Percentiles rank a stretch among this genome's conserved stretches.
Conservation (phyloP, 306 rosid genomes). For the Rosa persica region DNA sequence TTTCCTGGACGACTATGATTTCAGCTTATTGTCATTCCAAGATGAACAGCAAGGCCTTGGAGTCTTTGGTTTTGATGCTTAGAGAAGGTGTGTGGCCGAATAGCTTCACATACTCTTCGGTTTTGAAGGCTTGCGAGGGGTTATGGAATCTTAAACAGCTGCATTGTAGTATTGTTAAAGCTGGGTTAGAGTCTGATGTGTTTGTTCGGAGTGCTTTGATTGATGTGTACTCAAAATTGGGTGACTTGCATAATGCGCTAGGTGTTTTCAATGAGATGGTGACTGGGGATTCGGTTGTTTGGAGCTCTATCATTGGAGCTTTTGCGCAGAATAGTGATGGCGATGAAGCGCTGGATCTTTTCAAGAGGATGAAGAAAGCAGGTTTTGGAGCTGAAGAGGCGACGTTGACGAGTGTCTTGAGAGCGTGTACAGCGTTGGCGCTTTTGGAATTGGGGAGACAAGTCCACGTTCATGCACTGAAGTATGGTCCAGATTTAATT, state of each 20-base stretch:
- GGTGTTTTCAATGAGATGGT: constrained; percentile 67
- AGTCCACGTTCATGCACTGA: constrained; percentile 66
- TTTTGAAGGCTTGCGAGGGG: constrained; percentile 70
- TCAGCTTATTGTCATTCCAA: constrained; percentile 60
- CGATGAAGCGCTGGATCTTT: constrained; percentile 66
- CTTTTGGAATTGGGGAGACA: constrained; percentile 84
- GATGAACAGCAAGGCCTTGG: constrained; percentile 53
- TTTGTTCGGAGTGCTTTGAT: constrained; percentile 79
- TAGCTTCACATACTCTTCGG: constrained; percentile 78
- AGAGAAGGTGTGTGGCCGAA: constrained; percentile 83
- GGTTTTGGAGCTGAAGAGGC: constrained; percentile 62
- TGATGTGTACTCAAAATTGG: constrained; percentile 70
- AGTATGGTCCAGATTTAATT: constrained; percentile 73
- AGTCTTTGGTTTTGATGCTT: constrained; percentile 55
- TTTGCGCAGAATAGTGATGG: constrained; percentile 83
- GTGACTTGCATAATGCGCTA: constrained; percentile 52
- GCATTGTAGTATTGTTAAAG: constrained; percentile 57
- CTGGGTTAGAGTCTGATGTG: constrained; percentile 78
- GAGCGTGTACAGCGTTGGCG: constrained; percentile 70
- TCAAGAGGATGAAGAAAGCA: constrained; percentile 64
- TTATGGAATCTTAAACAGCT: constrained; percentile 55
- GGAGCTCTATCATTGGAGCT: constrained; percentile 83
- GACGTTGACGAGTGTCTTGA: constrained; percentile 70
- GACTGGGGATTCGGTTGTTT: constrained; percentile 69
- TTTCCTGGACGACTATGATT: constrained; percentile 81